Evolutionary conservation across 2,329 filamentous ascomycete genomes (phyloP).

Genomic region (Fusarium sp.): DNA sequence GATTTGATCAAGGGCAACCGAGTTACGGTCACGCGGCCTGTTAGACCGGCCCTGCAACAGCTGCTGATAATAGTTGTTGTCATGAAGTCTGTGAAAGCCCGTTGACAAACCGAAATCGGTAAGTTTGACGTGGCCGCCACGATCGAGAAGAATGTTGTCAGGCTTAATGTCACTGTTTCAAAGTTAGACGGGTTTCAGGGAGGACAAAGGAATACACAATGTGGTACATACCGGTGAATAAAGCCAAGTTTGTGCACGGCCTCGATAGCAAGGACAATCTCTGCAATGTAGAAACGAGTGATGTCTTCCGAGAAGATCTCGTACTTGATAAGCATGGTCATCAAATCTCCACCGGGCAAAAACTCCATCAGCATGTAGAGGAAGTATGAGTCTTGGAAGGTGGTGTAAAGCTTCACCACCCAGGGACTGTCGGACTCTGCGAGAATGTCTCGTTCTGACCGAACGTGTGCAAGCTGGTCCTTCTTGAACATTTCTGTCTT

Average conservation of each 20-base stretch:
- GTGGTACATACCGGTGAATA: constrained; percentile 86
- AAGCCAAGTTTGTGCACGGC: constrained; percentile 98
- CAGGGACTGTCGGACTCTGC: constrained; percentile 99
- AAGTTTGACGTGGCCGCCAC: constrained; percentile 96
- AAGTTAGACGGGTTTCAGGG: constrained; percentile 25
- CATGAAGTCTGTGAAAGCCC: constrained; percentile 96
- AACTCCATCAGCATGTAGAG: constrained; percentile 99
- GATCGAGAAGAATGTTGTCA: constrained; percentile 96
- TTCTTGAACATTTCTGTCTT: constrained; percentile 99
- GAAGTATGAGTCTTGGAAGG: constrained; percentile 96
- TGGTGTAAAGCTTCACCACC: constrained; percentile 98
- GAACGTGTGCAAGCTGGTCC: constrained; percentile 96
- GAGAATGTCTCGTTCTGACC: constrained; percentile 96
- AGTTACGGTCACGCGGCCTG: constrained; percentile 85
- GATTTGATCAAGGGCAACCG: constrained; percentile 96
- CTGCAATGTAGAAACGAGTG: constrained; percentile 98
- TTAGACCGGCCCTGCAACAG: constrained; percentile 85
- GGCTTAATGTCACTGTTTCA: constrained; percentile 91
- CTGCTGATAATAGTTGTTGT: constrained; percentile 98
- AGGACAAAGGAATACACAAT: neutral
- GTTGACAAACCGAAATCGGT: constrained; percentile 98
- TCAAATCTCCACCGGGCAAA: constrained; percentile 95
- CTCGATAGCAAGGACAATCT: constrained; percentile 98
- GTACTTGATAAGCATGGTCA: constrained; percentile 99
- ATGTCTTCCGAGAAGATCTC: constrained; percentile 99